Percentiles rank a stretch among this genome's conserved stretches.
These are phyloP conservation scores for Crithidia mellificae DNA, from an alignment of 208 protist genomes.

Conservation along the genomic window DNA sequence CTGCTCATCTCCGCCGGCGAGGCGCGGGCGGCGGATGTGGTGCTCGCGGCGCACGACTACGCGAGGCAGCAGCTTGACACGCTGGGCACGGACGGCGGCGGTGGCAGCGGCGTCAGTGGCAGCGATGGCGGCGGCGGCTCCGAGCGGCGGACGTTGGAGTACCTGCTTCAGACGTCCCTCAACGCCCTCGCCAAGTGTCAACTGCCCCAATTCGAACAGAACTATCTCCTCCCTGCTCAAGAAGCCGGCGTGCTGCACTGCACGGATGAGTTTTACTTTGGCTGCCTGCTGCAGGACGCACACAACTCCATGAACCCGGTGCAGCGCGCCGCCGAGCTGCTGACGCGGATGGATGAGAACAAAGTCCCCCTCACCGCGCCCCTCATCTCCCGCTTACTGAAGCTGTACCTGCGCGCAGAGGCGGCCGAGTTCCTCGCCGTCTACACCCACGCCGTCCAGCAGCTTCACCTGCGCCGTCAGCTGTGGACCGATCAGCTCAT, in stretches of 20 bases:
- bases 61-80: slow-evolving; percentile 30
- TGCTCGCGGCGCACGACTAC: slow-evolving; percentile 43
- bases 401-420: slow-evolving; percentile 71
- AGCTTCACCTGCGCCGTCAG: slow-evolving; percentile 39
- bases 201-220: slow-evolving; percentile 54
- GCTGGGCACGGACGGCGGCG: slow-evolving; percentile 5
- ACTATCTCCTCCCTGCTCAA: slow-evolving; percentile 53
- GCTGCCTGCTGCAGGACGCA: slow-evolving; percentile 72
- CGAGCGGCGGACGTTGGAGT: slow-evolving; percentile 55
- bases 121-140: slow-evolving; percentile 1
- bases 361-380: slow-evolving; percentile 47
- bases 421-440: slow-evolving; percentile 47
- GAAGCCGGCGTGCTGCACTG: slow-evolving; percentile 48
- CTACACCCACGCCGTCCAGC: slow-evolving; percentile 56
- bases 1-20: slow-evolving; percentile 73
- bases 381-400: slow-evolving; percentile 60
- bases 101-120: slow-evolving; percentile 11
- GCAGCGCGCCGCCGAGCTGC: slow-evolving; percentile 49
- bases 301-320: slow-evolving; percentile 68
- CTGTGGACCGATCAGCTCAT: slow-evolving; percentile 73
- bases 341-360: slow-evolving; percentile 39
- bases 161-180: slow-evolving; percentile 76
- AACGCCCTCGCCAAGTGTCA: slow-evolving; percentile 74
- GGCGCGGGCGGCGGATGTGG: slow-evolving; percentile 54
- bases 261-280: slow-evolving; percentile 70